Evolutionary conservation across 129 eudicot genomes (phyloP).

Genomic region (Heracleum sosnowskyi): DNA sequence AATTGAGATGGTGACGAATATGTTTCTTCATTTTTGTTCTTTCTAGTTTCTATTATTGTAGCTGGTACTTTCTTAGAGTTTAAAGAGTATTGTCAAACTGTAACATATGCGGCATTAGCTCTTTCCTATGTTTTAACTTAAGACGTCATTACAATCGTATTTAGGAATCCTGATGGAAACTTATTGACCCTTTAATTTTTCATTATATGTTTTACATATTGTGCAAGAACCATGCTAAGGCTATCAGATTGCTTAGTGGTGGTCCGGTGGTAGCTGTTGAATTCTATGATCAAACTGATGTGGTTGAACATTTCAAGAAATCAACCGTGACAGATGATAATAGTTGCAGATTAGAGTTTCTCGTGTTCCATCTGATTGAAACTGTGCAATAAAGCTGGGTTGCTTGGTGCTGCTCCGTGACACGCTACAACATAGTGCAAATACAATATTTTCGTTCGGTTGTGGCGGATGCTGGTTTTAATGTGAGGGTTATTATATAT

Average conservation of each 20-base stretch:
- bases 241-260: neutral
- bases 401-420: neutral
- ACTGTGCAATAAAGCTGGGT: neutral
- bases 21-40: conserved; percentile 6
- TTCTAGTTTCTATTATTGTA: conserved; percentile 9
- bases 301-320: neutral
- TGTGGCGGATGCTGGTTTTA: neutral
- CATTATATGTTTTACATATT: neutral
- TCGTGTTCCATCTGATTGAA: neutral
- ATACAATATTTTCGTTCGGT: neutral
- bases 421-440: neutral
- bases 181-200: neutral
- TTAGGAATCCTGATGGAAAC: neutral
- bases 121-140: conserved; percentile 1
- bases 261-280: neutral
- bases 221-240: neutral
- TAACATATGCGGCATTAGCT: conserved; percentile 68
- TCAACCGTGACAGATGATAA: neutral
- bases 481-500: too few relatives aligned
- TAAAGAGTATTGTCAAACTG: conserved; percentile 49
- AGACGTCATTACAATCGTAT: neutral
- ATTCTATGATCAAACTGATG: neutral
- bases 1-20: conserved; percentile 27
- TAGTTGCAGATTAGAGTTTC: neutral
- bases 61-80: conserved; percentile 21